Base-by-base conservation (phyloP, 176 grass and related monocot species). In the Calamus simplicifolius region DNA sequence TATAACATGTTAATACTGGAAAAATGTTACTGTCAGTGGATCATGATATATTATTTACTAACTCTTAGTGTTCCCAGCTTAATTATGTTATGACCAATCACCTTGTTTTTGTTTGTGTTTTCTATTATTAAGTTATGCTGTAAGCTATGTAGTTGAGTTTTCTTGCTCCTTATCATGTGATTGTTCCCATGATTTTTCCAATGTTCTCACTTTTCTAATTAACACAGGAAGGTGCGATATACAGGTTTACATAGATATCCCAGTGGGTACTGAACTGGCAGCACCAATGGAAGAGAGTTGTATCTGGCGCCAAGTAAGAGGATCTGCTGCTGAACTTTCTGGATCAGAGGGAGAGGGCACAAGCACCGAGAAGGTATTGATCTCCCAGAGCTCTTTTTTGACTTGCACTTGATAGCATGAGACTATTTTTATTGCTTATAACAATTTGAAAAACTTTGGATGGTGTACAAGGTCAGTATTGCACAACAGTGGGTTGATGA, bases 401-500 rank as follows among this genome's bases (percentile, higher is more conserved):
- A 56, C 54, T 63, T 68, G 19, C 23, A 65, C 35, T 43, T 10
- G 12, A 10, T 1, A 43, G 8, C 35, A 43, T 43, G 35, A 43
- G 3, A 43, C 35, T 43, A 43, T 43, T 43, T 43, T 43, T 12
- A 10, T 43, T 43, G 35, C 8, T 43, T 43, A 3, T 43, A 12
- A 43, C 12, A 43, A 43, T 43, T 43, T 43, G 35, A 13, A 43
- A 43, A 43, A 12, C 35, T 43, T 43, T 63, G 5, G 15, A 5
- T 14, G 17, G 18, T 25, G 17, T 54, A 29, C 56, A 68, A 97
- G 92, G 83, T 90, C 73, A 83, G 92, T 59, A 77, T 91, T 52
- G 87, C 92, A 18, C 92, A 88, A 49, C 83, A 88, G 59, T 97
- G 83, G 87, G 91, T 82, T 5, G 92, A 91, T 75, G 84, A 97